Evolutionary conservation across 2,329 filamentous ascomycete species (phyloP), one percentile per base, ranked within the genome.

Genomic region (Tolypocladium pustulatum): DNA sequence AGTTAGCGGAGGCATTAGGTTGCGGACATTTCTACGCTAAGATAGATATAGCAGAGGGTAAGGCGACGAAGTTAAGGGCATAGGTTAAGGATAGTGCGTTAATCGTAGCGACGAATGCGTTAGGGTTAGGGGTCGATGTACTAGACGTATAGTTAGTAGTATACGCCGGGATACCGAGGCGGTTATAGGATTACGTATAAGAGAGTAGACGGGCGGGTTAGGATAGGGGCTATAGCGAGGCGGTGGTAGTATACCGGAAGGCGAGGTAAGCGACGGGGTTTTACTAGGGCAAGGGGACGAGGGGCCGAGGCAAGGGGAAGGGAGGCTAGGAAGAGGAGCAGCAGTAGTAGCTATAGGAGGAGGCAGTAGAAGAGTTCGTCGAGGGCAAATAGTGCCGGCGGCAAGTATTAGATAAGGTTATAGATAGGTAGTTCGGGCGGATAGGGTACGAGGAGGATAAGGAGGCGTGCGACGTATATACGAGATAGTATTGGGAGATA

Each of bases 181-280:
- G 27, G 37, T 53, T 62, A 30, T 37, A 46, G 22, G 61, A 59
- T 53, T 61, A 59, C 12, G 41, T 55, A 27, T 46, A 62, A 41
- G 51, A 62, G 54, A 62, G 59, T 54, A 56, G 57, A 13, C 55
- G 57, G n/a, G 57, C 54, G 5, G 57, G 61, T 7, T 53, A 57
- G 36, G 61, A 62, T 30, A 51, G 59, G 1, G n/a, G 13, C 15
- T 32, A 34, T 3, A 61, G 59, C 54, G 54, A 58, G 41, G 57
- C 57, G 27, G 54, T 61, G 10, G 36, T 62, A 7, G 32, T 62
- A 5, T 57, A 46, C 27, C n/a, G 25, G 30, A 17, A 20, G 34
- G 34, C n/a, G 52, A 15, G 12, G 37, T 17, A 6, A 9, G 17
- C 20, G 54, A 6, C 36, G 54, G n/a, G n/a, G n/a, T n/a, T n/a